Base-by-base conservation (phyloP, 495 filamentous ascomycete genomes). In the Penicillium macrosclerotiorum region DNA sequence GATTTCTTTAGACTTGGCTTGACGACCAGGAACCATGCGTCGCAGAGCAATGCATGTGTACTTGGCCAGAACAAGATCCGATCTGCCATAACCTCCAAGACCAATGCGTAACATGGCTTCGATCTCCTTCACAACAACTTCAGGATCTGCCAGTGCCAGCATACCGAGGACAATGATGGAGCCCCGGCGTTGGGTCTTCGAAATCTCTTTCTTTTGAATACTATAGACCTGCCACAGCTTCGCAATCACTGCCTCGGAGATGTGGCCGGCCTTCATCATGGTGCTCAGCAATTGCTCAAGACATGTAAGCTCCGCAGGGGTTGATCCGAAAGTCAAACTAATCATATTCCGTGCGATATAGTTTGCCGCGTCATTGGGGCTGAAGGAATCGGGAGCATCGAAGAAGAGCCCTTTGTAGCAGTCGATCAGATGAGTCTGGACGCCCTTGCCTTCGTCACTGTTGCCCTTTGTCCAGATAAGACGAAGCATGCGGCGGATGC, bases 391-490 rank as follows among this genome's bases (percentile, higher is more conserved):
- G 0, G 93, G 93, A 1, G 93, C 91, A 62, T 92, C 86, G 54
- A 99, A 97, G 69, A 96, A 99, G 6, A 99, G 76, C 13, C 87
- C 82, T 64, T 87, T 93, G 73, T 99, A 99, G 60, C 89, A 95
- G 52, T 97, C 94, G 47, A 99, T 96, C 13, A 99, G 79, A 67
- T 97, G 94, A 2, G 88, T 87, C 59, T 97, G 93, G 2, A 99
- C 90, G 33, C 93, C 93, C 67, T 99, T 99, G 44, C 93, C 93
- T 75, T 99, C 93, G 58, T 99, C 93, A 56, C 88, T 96, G 67
- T 96, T 97, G 40, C 92, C 93, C 68, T 99, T 99, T 14, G 94
- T 97, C 93, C 93, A 99, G 63, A 99, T 97, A 30, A 97, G 74
- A 30, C 90, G 80, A 31, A 99, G 79, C 93, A 99, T 99, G 41